phyloP scores from a whole-genome alignment of 2,329 filamentous ascomycete genomes.

The Fusarium sp. region DNA sequence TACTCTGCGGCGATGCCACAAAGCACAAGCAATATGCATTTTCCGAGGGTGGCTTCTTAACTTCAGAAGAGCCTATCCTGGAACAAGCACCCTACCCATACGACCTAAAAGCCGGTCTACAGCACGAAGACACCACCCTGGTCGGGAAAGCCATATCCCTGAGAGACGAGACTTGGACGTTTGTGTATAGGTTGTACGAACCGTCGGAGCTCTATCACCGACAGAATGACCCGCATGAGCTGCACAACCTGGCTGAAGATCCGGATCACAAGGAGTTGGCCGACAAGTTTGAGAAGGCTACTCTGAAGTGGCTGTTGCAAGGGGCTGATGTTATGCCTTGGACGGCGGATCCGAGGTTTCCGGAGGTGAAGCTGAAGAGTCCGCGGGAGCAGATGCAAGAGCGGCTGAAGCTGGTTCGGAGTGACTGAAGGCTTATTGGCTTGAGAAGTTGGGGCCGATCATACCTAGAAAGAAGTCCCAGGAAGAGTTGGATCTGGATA shows the following conservation, averaged over 20 bases:
- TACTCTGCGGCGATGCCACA: slow-evolving; percentile 36
- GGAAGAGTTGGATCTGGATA: no score
- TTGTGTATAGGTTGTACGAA: slow-evolving; percentile 58
- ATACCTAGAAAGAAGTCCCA: no score
- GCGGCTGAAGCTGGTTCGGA: slow-evolving; percentile 20
- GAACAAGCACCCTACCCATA: slow-evolving; percentile 57
- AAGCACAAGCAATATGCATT: slow-evolving; percentile 54
- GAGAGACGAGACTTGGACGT: slow-evolving; percentile 52
- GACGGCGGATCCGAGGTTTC: slow-evolving; percentile 48
- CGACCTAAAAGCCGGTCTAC: slow-evolving; percentile 57
- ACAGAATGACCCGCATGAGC: slow-evolving; percentile 49
- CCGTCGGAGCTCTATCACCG: slow-evolving; percentile 56
- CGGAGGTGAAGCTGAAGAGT: slow-evolving; percentile 46
- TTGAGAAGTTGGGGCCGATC: no score
- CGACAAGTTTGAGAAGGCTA: slow-evolving; percentile 40
- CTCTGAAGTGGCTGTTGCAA: slow-evolving; percentile 52
- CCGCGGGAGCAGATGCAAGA: slow-evolving; percentile 45
- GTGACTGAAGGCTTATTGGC: neutral
- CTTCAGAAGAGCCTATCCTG: slow-evolving; percentile 56
- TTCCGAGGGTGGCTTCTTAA: slow-evolving; percentile 57
- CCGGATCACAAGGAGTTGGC: slow-evolving; percentile 37
- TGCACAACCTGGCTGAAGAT: slow-evolving; percentile 51
- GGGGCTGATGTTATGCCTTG: slow-evolving; percentile 51
- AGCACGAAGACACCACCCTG: slow-evolving; percentile 55
- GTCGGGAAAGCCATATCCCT: slow-evolving; percentile 56